Percentiles rank a stretch among this genome's conserved stretches.
phyloP scores from a whole-genome alignment of 768 basidiomycete species.

The Panaeolus cyanescens region DNA sequence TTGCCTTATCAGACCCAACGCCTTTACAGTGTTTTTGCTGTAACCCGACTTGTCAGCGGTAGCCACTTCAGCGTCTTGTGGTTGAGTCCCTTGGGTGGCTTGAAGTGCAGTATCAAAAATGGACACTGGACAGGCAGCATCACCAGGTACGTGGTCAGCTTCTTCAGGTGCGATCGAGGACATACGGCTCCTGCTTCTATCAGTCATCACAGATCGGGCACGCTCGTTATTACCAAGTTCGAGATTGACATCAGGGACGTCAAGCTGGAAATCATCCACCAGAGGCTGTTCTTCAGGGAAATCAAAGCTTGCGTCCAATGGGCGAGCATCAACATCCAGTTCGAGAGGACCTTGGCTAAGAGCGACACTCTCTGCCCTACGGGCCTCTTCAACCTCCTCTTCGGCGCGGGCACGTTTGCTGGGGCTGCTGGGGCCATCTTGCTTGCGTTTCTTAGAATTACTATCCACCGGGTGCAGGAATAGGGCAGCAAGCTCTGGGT shows the following conservation, averaged over 20 bases:
- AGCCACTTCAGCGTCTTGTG: slow-evolving; percentile 46
- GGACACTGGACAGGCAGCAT: slow-evolving; percentile 77
- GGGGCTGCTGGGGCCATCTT: slow-evolving; percentile 57
- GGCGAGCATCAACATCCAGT: slow-evolving; percentile 44
- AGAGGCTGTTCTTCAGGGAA: slow-evolving; percentile 58
- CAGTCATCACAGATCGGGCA: slow-evolving; percentile 51
- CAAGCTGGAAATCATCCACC: slow-evolving; percentile 75
- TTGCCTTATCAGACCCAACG: slow-evolving; percentile 70
- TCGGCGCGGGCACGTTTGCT: slow-evolving; percentile 67
- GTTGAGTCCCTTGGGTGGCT: slow-evolving; percentile 53
- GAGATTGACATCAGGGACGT: slow-evolving; percentile 54
- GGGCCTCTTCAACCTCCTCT: slow-evolving; percentile 69
- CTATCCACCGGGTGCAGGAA: slow-evolving; percentile 68
- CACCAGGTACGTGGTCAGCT: slow-evolving; percentile 62
- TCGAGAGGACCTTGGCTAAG: slow-evolving; percentile 62
- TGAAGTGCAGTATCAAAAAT: slow-evolving; percentile 55
- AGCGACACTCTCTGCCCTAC: slow-evolving; percentile 66
- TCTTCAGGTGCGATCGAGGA: slow-evolving; percentile 61
- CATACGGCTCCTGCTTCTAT: slow-evolving; percentile 55
- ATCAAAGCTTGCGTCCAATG: slow-evolving; percentile 50
- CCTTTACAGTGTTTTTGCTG: slow-evolving; percentile 89
- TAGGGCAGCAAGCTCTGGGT: slow-evolving; percentile 78
- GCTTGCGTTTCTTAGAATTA: slow-evolving; percentile 58
- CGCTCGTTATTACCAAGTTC: slow-evolving; percentile 44
- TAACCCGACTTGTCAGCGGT: slow-evolving; percentile 40